A percentile compares a stretch with the other conserved stretches of the same genome.
Evolutionary conservation across 148 eudicot species (phyloP).

Genomic region (Polygonum aviculare): DNA sequence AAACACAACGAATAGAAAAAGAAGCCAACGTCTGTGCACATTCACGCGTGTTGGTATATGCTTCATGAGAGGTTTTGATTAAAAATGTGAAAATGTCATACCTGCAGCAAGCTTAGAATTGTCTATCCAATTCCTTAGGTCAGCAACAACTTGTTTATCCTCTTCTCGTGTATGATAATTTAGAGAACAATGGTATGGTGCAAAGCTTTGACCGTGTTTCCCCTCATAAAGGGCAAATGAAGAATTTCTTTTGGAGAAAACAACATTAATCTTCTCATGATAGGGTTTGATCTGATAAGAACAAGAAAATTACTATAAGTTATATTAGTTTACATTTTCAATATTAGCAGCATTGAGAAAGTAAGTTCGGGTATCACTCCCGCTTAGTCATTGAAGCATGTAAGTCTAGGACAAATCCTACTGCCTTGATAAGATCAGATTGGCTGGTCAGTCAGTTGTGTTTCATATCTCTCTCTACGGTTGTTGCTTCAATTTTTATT

Average conservation of each 20-base stretch:
- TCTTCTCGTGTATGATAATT: conserved; percentile 42
- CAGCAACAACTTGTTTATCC: conserved; percentile 40
- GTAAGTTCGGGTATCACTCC: background rate
- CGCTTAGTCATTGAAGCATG: no score
- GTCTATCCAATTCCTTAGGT: conserved; percentile 52
- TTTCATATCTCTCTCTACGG: no score
- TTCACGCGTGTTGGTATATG: no score
- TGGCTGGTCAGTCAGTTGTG: no score
- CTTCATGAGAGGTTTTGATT: background rate
- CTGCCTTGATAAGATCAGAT: no score
- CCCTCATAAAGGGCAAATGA: conserved; percentile 85
- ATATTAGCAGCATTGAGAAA: background rate
- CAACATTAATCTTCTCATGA: conserved; percentile 42
- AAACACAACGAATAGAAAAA: background rate
- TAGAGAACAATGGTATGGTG: conserved; percentile 64
- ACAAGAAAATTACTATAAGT: background rate
- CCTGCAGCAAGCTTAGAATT: conserved; percentile 43
- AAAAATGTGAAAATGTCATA: background rate
- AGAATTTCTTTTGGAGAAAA: conserved; percentile 58
- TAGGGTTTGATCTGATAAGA: conserved; percentile 61
- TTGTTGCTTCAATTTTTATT: no score
- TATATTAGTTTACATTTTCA: background rate
- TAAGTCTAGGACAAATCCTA: no score
- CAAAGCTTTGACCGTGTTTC: conserved; percentile 32
- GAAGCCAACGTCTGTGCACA: no score